Evolutionary conservation across 257 asterid species (phyloP).

Genomic region (Primulina eburnea): DNA sequence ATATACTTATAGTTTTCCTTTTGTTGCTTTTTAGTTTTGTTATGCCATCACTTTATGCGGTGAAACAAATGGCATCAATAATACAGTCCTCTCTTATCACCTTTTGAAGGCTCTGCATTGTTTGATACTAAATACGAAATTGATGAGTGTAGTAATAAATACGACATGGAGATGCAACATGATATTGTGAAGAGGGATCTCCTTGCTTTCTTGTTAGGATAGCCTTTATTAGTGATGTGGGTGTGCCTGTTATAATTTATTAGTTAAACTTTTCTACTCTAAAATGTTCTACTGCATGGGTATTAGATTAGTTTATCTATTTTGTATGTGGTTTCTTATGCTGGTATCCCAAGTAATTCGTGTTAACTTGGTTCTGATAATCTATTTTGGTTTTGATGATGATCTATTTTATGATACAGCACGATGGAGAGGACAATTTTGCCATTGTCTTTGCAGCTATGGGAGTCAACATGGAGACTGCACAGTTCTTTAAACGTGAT

Average conservation of each 20-base stretch:
- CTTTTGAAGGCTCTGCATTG: background rate
- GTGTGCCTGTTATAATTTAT: background rate
- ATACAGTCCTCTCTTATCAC: background rate
- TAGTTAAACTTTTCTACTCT: background rate
- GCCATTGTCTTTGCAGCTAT: slow-evolving; percentile 97
- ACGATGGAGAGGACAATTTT: slow-evolving; percentile 73
- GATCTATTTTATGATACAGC: slow-evolving; percentile 37
- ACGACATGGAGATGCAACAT: slow-evolving; percentile 8
- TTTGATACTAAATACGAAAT: background rate
- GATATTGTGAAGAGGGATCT: background rate
- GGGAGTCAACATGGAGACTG: slow-evolving; percentile 98
- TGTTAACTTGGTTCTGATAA: slow-evolving; percentile 18
- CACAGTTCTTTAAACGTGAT: slow-evolving; percentile 87
- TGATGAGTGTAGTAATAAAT: background rate
- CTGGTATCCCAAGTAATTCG: slow-evolving; percentile 3
- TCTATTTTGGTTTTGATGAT: slow-evolving; percentile 21
- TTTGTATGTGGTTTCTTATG: background rate
- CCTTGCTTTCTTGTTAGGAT: slow-evolving; percentile 19
- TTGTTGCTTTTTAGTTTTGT: background rate
- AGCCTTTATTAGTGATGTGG: slow-evolving; percentile 3
- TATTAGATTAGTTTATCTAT: background rate
- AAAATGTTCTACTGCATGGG: slow-evolving; percentile 6
- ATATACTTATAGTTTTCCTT: background rate
- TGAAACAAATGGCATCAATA: background rate
- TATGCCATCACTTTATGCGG: background rate